phyloP scores from a whole-genome alignment of 2,329 filamentous ascomycete genomes.

The Aspergillus sp. region DNA sequence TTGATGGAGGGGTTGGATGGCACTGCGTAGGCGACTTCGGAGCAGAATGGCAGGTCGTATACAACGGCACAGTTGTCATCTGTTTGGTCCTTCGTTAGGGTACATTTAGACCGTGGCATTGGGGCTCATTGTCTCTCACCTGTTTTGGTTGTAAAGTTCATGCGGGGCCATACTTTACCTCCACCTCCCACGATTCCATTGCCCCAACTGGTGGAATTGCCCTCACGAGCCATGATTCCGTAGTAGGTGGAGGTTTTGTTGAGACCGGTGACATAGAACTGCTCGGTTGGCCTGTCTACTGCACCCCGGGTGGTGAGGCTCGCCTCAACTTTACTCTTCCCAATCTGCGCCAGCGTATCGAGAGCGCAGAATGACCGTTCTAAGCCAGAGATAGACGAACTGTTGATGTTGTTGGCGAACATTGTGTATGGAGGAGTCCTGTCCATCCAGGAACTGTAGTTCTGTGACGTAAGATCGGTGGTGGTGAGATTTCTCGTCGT shows the following conservation, averaged over 20 bases:
- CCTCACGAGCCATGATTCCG: constrained; percentile 69
- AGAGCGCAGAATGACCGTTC: constrained; percentile 82
- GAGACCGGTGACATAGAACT: constrained; percentile 80
- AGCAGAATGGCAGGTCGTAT: constrained; percentile 85
- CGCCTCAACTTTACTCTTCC: constrained; percentile 59
- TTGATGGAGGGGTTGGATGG: constrained; percentile 74
- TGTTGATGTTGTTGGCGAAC: constrained; percentile 68
- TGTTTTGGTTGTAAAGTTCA: constrained; percentile 75
- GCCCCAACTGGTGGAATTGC: constrained; percentile 57
- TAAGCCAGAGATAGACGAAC: constrained; percentile 66
- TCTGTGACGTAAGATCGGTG: constrained; percentile 46
- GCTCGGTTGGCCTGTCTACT: constrained; percentile 73
- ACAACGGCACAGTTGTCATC: constrained; percentile 83
- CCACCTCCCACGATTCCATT: constrained; percentile 67
- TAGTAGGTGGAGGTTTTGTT: constrained; percentile 71
- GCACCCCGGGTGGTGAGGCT: constrained; percentile 70
- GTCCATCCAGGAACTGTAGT: constrained; percentile 59
- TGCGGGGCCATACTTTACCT: constrained; percentile 70
- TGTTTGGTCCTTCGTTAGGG: constrained; percentile 29
- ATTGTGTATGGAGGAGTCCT: constrained; percentile 71
- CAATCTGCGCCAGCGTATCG: constrained; percentile 64
- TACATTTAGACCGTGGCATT: not conserved
- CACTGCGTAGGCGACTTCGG: constrained; percentile 85
- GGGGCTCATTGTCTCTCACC: constrained; percentile 55
- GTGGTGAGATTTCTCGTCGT: constrained; percentile 70